A percentile compares a stretch with the other conserved stretches of the same genome.
Evolutionary conservation across 192 early-diverging fungal genomes (phyloP).

Genomic region (Obelidium mucronatum): DNA sequence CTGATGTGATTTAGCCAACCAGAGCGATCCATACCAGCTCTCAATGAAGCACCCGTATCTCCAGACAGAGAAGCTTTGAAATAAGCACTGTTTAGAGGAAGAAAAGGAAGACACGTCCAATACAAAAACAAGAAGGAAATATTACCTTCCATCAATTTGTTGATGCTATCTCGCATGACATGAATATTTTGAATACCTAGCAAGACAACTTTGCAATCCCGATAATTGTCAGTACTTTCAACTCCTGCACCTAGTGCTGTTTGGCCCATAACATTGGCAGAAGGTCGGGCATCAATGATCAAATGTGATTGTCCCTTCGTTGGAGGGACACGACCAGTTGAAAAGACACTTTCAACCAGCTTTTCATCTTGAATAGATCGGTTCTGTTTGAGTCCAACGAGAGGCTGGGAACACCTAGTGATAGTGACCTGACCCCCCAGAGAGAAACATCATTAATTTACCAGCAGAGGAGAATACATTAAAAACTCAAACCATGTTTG

Average conservation of each 20-base stretch:
- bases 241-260: constrained; percentile 92
- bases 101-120: too few relatives aligned
- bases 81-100: too few relatives aligned
- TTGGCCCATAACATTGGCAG: constrained; percentile 93
- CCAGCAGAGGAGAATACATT: background rate
- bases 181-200: constrained; percentile 98
- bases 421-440: constrained; percentile 85
- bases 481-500: constrained; percentile 77
- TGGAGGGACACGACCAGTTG: constrained; percentile 57
- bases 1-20: constrained; percentile 91
- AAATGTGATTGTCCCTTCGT: constrained; percentile 62
- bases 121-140: constrained; percentile 14
- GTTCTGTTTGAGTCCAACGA: constrained; percentile 95
- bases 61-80: constrained; percentile 26
- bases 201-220: constrained; percentile 83
- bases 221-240: constrained; percentile 94
- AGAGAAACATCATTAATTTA: background rate
- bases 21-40: constrained; percentile 66
- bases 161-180: constrained; percentile 91
- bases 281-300: constrained; percentile 96
- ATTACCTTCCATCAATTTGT: constrained; percentile 82
- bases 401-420: constrained; percentile 92
- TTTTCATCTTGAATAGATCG: constrained; percentile 98
- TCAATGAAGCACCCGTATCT: constrained; percentile 16
- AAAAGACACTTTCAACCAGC: constrained; percentile 90